phyloP scores from a whole-genome alignment of 768 basidiomycete species.

The Lentinus tigrinus region DNA sequence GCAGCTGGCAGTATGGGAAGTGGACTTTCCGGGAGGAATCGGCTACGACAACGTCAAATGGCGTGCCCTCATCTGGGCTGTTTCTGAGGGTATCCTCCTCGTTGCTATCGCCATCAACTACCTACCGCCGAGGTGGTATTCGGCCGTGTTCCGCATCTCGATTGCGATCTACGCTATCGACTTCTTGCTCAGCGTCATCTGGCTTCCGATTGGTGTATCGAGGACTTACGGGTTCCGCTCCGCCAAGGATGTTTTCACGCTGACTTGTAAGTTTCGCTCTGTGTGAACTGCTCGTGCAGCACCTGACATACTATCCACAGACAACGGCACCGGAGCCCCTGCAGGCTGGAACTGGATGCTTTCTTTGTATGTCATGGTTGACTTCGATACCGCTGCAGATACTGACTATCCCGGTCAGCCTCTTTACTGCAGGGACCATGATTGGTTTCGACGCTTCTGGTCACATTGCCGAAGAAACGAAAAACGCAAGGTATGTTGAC shows the following conservation, averaged over 20 bases:
- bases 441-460: conserved; percentile 75
- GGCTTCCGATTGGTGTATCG: conserved; percentile 90
- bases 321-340: conserved; percentile 87
- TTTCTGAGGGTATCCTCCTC: conserved; percentile 72
- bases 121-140: conserved; percentile 74
- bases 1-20: conserved; percentile 74
- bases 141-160: conserved; percentile 74
- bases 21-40: conserved; percentile 81
- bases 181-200: conserved; percentile 84
- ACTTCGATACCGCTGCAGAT: not conserved
- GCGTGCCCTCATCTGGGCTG: conserved; percentile 81
- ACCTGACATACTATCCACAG: conserved; percentile 35
- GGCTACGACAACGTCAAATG: conserved; percentile 73
- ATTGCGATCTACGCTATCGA: conserved; percentile 77
- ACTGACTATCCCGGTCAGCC: conserved; percentile 36
- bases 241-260: conserved; percentile 80
- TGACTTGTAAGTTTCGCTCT: conserved; percentile 54
- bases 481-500: conserved; percentile 28
- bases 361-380: conserved; percentile 59
- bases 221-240: conserved; percentile 87
- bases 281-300: not conserved
- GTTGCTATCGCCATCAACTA: conserved; percentile 82
- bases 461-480: conserved; percentile 33
- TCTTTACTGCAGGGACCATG: conserved; percentile 85
- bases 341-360: conserved; percentile 91